phyloP scores from a whole-genome alignment of 192 early-diverging fungal species.

The Backusella morwellensis region DNA sequence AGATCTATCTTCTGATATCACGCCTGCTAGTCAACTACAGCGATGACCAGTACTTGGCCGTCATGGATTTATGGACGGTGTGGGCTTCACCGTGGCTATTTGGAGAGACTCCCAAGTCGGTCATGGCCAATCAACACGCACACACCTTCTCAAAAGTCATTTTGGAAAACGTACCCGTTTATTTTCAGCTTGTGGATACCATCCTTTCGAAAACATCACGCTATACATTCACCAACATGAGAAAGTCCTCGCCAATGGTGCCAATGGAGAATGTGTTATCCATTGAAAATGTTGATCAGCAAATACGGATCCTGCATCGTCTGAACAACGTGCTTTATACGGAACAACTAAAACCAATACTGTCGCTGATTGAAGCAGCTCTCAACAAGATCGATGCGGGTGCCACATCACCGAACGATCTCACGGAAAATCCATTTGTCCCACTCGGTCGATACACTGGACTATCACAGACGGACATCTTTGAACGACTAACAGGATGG shows the following conservation, averaged over 20 bases:
- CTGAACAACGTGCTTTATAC: neutral
- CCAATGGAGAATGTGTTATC: neutral
- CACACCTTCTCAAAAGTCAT: neutral
- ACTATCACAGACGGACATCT: neutral
- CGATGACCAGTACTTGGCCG: neutral
- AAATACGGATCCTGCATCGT: neutral
- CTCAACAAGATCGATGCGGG: neutral
- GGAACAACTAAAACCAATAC: neutral
- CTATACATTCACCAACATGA: neutral
- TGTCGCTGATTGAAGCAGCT: neutral
- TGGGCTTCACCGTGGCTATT: neutral
- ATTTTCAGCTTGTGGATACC: neutral
- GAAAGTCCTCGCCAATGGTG: neutral
- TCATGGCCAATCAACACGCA: neutral
- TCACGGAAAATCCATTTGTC: neutral
- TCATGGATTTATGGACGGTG: neutral
- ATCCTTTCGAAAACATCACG: neutral
- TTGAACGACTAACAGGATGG: neutral
- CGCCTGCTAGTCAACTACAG: neutral
- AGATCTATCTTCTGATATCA: neutral
- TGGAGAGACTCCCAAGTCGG: neutral
- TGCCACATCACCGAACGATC: neutral
- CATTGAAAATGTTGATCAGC: neutral
- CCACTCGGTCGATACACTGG: neutral
- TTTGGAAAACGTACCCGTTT: neutral